A percentile compares a stretch with the other conserved stretches of the same genome.
Conservation (phyloP, 305 asterid genomes). For the Fraxinus xanthoxyloides region DNA sequence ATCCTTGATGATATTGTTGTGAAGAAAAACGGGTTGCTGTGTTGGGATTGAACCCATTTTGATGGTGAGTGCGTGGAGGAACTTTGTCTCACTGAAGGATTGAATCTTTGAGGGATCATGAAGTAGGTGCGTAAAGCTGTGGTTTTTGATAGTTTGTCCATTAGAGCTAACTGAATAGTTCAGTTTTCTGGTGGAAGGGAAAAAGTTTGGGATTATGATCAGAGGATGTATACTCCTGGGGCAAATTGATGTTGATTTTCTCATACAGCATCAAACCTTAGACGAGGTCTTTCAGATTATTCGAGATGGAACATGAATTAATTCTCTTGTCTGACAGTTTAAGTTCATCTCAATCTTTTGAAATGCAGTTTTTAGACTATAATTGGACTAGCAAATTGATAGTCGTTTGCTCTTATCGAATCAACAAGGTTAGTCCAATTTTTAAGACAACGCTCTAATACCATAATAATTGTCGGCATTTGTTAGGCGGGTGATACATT, state of each 20-base stretch:
- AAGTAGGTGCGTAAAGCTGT: slow-evolving; percentile 29
- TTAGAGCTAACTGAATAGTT: slow-evolving; percentile 26
- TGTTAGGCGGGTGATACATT: neutral
- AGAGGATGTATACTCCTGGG: slow-evolving; percentile 9
- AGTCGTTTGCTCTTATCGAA: neutral
- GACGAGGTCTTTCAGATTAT: neutral
- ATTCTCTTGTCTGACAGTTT: no score
- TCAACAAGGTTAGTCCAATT: neutral
- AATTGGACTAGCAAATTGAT: neutral
- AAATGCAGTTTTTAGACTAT: neutral
- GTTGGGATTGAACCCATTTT: slow-evolving; percentile 36
- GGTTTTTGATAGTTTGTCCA: slow-evolving; percentile 36
- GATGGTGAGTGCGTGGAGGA: slow-evolving; percentile 50
- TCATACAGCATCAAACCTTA: slow-evolving; percentile 26
- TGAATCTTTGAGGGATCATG: slow-evolving; percentile 38
- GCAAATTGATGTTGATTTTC: slow-evolving; percentile 18
- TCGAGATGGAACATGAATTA: neutral
- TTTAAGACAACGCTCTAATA: neutral
- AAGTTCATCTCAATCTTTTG: neutral
- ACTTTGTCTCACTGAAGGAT: slow-evolving; percentile 35
- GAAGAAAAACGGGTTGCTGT: slow-evolving; percentile 47
- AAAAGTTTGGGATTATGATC: neutral
- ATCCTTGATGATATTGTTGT: slow-evolving; percentile 35
- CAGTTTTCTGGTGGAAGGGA: slow-evolving; percentile 24
- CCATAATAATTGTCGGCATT: neutral